Base-by-base conservation (phyloP, 2,329 filamentous ascomycete species). In the Teratosphaeria nubilosa region DNA sequence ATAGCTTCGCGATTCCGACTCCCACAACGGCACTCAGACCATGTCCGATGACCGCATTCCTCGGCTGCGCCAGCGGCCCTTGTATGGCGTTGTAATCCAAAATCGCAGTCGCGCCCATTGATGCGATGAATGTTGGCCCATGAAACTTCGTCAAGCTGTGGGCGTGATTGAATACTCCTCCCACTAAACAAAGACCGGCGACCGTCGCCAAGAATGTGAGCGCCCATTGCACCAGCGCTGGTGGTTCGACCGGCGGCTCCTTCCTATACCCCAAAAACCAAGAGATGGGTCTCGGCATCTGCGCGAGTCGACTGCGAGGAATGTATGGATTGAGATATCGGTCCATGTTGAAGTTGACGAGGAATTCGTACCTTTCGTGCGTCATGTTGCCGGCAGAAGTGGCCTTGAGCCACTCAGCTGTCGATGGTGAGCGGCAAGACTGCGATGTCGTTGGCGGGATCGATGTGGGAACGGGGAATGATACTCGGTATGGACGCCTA, bases 341-440 rank as follows among this genome's bases (percentile, higher is more conserved):
- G 77, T 96, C 91, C 62, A 95, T 82, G 73, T 94, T 83, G 73
- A 95, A 84, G 67, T 86, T 78, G 63, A 73, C 62, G 92, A 83
- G 72, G 94, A 84, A 67, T 85, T 78, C 63, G 73, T 63, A 56
- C 14, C 97, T 96, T 80, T 99, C 94, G 77, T 94, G 94, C 78
- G 99, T 99, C 75, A 97, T 94, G 68, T 97, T 99, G 82, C 97
- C 9, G 34, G 13, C 13, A 41, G 11, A n/a, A 16, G 34, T 7
- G 34, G 34, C 16, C 16, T n/a, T 14, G 13, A n/a, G 34, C 13
- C 34, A 11, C 34, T n/a, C 13, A 41, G 34, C 10, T 41, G 34
- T 41, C 10, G 13, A 41, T 3, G 5, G 34, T 41, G 34, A 41
- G 34, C 13, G 34, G 5, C 27, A 30, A 30, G 27, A 30, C 27